Evolutionary conservation across 1,139 yeast genomes (phyloP).

Genomic region (Sugiyamaella paludigena): DNA sequence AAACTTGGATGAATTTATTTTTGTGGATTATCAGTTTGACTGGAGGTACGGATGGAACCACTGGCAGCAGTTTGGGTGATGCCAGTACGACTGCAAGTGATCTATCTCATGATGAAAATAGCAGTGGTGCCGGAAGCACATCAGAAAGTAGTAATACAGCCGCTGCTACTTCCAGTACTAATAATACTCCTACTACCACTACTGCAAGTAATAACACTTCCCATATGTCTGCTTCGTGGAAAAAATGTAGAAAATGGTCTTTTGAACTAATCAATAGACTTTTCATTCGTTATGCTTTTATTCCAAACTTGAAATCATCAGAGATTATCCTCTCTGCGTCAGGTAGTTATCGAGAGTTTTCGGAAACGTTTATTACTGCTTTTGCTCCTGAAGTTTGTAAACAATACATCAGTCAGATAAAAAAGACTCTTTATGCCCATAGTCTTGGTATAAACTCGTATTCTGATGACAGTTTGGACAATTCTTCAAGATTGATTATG

Average conservation of each 20-base stretch:
- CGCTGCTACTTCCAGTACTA: neutral
- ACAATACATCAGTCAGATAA: conserved; percentile 10
- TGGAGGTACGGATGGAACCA: neutral
- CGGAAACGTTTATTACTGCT: conserved; percentile 11
- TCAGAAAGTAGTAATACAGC: neutral
- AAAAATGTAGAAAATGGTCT: conserved; percentile 24
- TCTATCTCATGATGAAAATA: neutral
- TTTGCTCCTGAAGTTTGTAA: conserved; percentile 20
- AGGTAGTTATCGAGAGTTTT: conserved; percentile 13
- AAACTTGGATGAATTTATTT: conserved; percentile 20
- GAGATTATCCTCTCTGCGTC: conserved; percentile 1
- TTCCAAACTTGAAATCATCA: conserved; percentile 6
- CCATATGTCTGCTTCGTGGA: conserved; percentile 7
- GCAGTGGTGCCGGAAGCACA: neutral
- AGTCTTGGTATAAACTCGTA: neutral
- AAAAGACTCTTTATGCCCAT: neutral
- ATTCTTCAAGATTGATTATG: conserved; percentile 11
- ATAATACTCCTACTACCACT: neutral
- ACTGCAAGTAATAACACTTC: neutral
- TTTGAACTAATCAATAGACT: conserved; percentile 18
- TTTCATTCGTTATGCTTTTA: conserved; percentile 16
- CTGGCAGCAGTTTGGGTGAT: neutral
- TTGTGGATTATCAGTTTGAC: conserved; percentile 4
- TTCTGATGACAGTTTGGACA: conserved; percentile 1
- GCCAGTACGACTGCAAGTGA: no score